phyloP scores from a whole-genome alignment of 306 rosid genomes.

The Begonia masoniana region DNA sequence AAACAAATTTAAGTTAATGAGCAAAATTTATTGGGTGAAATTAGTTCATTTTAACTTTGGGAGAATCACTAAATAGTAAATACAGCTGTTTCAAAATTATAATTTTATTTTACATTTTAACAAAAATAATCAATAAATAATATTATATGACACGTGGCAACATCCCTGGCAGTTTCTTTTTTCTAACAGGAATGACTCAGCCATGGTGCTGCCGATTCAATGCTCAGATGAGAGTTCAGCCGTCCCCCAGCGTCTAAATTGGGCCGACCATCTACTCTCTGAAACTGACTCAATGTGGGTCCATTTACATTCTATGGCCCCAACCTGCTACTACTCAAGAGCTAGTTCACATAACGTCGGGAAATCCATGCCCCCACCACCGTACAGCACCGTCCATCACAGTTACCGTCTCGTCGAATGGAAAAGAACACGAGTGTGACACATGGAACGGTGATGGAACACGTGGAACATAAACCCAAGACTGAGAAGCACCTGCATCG shows the following conservation, averaged over 20 bases:
- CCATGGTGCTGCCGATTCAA: constrained; percentile 62
- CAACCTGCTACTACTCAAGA: constrained; percentile 23
- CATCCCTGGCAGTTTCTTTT: too few relatives aligned
- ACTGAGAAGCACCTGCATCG: constrained; percentile 13
- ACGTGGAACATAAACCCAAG: constrained; percentile 71
- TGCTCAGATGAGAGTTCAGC: constrained; percentile 77
- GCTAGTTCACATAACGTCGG: constrained; percentile 39
- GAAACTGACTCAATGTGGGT: constrained; percentile 65
- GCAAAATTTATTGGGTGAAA: too few relatives aligned
- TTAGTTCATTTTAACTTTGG: too few relatives aligned
- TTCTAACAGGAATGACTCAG: too few relatives aligned
- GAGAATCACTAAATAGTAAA: too few relatives aligned
- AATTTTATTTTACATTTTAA: too few relatives aligned
- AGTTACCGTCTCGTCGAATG: constrained; percentile 16
- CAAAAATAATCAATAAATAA: too few relatives aligned
- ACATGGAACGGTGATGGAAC: constrained; percentile 70
- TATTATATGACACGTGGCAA: too few relatives aligned
- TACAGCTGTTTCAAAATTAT: too few relatives aligned
- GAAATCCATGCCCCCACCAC: constrained; percentile 42
- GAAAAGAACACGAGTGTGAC: constrained; percentile 73
- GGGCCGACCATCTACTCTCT: constrained; percentile 59
- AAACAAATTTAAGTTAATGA: too few relatives aligned
- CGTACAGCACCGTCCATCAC: constrained; percentile 32
- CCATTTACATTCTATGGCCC: constrained; percentile 41
- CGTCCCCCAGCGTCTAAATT: constrained; percentile 68